Conservation (phyloP, 345 rosid species). For the Eucalyptus sp. region DNA sequence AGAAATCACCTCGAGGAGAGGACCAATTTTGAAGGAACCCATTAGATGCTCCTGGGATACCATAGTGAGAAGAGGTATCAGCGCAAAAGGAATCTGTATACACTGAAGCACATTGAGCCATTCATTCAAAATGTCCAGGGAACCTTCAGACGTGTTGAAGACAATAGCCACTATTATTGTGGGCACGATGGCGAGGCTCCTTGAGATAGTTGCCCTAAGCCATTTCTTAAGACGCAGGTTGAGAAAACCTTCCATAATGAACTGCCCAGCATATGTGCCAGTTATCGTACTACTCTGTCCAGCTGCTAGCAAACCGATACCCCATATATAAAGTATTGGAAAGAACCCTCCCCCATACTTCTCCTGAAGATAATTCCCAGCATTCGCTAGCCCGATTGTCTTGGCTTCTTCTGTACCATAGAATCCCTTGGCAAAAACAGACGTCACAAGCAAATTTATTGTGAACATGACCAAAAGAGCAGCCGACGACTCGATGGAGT, state of each 20-base stretch:
- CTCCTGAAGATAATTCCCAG: slow-evolving; percentile 75
- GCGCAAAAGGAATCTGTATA: slow-evolving; percentile 90
- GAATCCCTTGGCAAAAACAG: slow-evolving; percentile 87
- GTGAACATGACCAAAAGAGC: slow-evolving; percentile 69
- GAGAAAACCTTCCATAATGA: slow-evolving; percentile 94
- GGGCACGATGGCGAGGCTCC: slow-evolving; percentile 88
- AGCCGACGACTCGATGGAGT: slow-evolving; percentile 65
- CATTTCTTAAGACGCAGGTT: slow-evolving; percentile 82
- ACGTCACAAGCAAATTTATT: slow-evolving; percentile 84
- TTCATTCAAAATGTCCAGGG: slow-evolving; percentile 75
- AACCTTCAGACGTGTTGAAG: slow-evolving; percentile 73
- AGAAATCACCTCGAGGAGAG: slow-evolving; percentile 47
- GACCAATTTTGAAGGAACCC: slow-evolving; percentile 78
- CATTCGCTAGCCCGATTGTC: slow-evolving; percentile 72
- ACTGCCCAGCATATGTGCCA: slow-evolving; percentile 95
- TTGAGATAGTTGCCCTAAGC: slow-evolving; percentile 75
- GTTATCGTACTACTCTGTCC: slow-evolving; percentile 97
- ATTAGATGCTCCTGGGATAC: slow-evolving; percentile 76
- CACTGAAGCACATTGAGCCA: slow-evolving; percentile 99
- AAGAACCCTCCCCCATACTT: slow-evolving; percentile 79
- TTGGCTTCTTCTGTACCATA: slow-evolving; percentile 64
- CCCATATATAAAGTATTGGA: slow-evolving; percentile 92
- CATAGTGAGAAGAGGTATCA: slow-evolving; percentile 82
- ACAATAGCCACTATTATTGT: slow-evolving; percentile 69
- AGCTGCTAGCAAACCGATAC: slow-evolving; percentile 91